phyloP scores from a whole-genome alignment of 805 yeast genomes.

The Teunomyces gatunensis region DNA sequence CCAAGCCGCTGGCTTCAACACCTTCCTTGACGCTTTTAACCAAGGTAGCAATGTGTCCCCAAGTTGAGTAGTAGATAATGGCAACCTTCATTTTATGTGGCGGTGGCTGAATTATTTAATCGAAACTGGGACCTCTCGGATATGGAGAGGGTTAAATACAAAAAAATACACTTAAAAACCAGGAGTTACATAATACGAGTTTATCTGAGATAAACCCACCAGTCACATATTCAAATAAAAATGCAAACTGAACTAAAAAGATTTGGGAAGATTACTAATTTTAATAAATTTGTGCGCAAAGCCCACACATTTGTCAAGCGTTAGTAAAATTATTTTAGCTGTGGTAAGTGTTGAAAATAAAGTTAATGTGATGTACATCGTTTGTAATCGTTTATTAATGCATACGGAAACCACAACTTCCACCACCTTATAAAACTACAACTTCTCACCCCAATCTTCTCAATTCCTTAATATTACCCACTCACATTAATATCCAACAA shows the following conservation, averaged over 20 bases:
- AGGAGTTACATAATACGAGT: background rate
- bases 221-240: background rate
- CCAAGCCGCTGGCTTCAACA: constrained; percentile 59
- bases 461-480: too few species aligned
- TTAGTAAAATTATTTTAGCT: background rate
- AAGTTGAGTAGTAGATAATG: constrained; percentile 75
- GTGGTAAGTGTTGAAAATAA: background rate
- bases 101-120: background rate
- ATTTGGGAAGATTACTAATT: background rate
- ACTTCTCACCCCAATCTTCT: too few species aligned
- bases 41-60: constrained; percentile 70
- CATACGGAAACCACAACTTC: background rate
- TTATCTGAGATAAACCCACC: background rate
- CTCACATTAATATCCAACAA: background rate
- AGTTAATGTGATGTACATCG: background rate
- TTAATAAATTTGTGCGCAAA: background rate
- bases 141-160: background rate
- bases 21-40: constrained; percentile 73
- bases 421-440: background rate
- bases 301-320: constrained; percentile 1
- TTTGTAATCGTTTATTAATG: constrained; percentile 1
- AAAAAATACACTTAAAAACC: background rate
- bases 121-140: background rate
- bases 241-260: background rate
- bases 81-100: constrained; percentile 49